These are phyloP conservation scores for Trichoderma erinaceum DNA, from an alignment of 495 filamentous ascomycete genomes.

Conservation along the genomic window DNA sequence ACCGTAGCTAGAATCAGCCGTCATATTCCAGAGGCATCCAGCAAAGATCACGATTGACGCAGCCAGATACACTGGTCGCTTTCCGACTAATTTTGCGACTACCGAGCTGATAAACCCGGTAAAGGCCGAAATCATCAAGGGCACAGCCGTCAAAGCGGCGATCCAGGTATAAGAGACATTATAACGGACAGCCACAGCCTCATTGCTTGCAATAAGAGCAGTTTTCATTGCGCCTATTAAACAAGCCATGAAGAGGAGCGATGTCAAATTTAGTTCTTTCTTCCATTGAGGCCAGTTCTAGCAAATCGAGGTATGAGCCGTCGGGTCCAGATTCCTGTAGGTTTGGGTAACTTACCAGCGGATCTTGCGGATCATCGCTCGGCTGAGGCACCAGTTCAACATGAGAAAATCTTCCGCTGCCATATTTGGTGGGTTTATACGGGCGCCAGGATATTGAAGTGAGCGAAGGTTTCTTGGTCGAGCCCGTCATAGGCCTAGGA, in stretches of 20 bases:
- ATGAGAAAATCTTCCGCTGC: conserved; percentile 33
- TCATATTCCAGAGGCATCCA: conserved; percentile 43
- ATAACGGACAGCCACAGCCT: conserved; percentile 34
- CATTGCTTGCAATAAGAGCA: conserved; percentile 42
- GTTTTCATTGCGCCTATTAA: conserved; percentile 44
- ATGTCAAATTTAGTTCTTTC: conserved; percentile 40
- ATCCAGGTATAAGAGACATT: conserved; percentile 38
- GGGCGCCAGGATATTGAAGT: not conserved
- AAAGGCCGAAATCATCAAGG: conserved; percentile 42
- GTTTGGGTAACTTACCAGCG: conserved; percentile 30
- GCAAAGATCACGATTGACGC: conserved; percentile 39
- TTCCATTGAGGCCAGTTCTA: conserved; percentile 47
- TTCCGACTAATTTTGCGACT: conserved; percentile 39
- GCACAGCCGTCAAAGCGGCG: conserved; percentile 42
- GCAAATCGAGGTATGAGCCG: not conserved
- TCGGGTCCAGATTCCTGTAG: not conserved
- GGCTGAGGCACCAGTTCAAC: conserved; percentile 46
- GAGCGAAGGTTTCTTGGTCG: conserved; percentile 23
- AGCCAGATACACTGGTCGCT: conserved; percentile 40
- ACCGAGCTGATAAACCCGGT: conserved; percentile 35
- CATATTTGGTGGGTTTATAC: conserved; percentile 37
- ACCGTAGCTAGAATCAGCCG: conserved; percentile 32
- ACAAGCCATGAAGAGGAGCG: conserved; percentile 37
- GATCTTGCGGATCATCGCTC: conserved; percentile 43
- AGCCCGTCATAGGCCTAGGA: conserved; percentile 25